These are phyloP conservation scores for Gymnopus androsaceus DNA, from an alignment of 1,284 basidiomycete genomes.

Conservation along the genomic window DNA sequence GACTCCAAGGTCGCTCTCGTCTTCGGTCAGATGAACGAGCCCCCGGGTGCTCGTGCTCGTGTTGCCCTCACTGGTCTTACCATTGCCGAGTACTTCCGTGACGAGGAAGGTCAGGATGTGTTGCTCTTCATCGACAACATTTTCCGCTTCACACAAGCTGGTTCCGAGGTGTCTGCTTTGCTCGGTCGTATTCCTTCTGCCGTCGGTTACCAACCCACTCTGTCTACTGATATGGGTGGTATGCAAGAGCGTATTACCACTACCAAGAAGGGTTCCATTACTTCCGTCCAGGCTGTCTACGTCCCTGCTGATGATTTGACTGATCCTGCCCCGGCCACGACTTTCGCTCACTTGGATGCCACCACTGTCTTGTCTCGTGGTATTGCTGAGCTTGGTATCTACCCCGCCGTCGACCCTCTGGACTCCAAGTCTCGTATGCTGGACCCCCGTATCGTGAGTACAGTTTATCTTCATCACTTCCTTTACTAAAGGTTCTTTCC, in stretches of 20 bases:
- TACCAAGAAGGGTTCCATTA: constrained; percentile 99
- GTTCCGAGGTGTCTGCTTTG: constrained; percentile 99
- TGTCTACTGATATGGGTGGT: constrained; percentile 99
- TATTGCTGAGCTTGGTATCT: constrained; percentile 99
- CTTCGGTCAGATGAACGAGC: constrained; percentile 99
- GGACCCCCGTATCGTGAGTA: constrained; percentile 94
- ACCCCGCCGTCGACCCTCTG: constrained; percentile 98
- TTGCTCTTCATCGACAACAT: constrained; percentile 99
- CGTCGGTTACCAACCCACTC: constrained; percentile 99
- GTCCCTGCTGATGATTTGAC: constrained; percentile 99
- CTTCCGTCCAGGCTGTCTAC: constrained; percentile 99
- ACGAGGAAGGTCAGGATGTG: constrained; percentile 99
- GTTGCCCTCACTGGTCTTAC: constrained; percentile 98
- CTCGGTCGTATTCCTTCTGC: constrained; percentile 99
- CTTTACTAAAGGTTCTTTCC: constrained; percentile 5
- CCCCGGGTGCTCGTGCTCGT: constrained; percentile 99
- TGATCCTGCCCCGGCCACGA: constrained; percentile 98
- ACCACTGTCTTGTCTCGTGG: constrained; percentile 98
- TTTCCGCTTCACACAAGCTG: constrained; percentile 99
- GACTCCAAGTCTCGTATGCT: constrained; percentile 99
- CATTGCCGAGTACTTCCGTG: constrained; percentile 99
- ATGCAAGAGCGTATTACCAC: constrained; percentile 99
- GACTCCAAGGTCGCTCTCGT: constrained; percentile 99
- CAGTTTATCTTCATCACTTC: not conserved
- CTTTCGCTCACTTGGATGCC: constrained; percentile 99